Base-by-base conservation (phyloP, 192 early-diverging fungal species). In the Obelidium mucronatum region DNA sequence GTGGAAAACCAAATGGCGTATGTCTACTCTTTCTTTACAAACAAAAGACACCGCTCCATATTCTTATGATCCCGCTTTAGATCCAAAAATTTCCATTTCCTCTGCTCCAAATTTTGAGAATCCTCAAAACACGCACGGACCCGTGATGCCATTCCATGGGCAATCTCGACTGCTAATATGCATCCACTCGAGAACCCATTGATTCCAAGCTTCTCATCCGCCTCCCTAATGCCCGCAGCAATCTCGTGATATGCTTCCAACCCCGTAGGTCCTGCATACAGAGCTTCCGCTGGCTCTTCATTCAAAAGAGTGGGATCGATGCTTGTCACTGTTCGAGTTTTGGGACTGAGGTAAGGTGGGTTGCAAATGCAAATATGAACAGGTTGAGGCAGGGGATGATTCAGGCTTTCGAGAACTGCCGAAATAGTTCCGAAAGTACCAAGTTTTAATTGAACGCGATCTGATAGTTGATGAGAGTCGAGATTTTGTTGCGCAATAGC, bases 241-340 rank as follows among this genome's bases (percentile, higher is more conserved):
- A 55, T 72, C 37, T 55, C 70, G 1, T 72, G 54, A 55, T 72
- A 55, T 19, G 55, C 70, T 36, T 55, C 70, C 8, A 72, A n/a
- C 35, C 55, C 53, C 58, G 70, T 58, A 13, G 19, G 17, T 26
- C 70, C 70, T 15, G 53, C 28, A 59, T 42, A 72, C 35, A 72
- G 35, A 15, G 55, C 70, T 24, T 35, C 36, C 13, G 11, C 53
- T 13, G 70, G 54, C 54, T 59, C 52, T 37, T 72, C 70, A 31
- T 72, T 37, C 31, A 72, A 52, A 15, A 72, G 26, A 44, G 53
- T 42, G 34, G 51, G 30, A 36, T 72, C 70, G 26, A 72, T 72
- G 26, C 13, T 36, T 17, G 33, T 35, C 4, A 72, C 55, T 19
- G 15, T 55, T n/a, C 55, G n/a, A 8, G 13, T 40, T 11, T 30